phyloP scores from a whole-genome alignment of 768 basidiomycete species.

The Tubosaeta sp. region DNA sequence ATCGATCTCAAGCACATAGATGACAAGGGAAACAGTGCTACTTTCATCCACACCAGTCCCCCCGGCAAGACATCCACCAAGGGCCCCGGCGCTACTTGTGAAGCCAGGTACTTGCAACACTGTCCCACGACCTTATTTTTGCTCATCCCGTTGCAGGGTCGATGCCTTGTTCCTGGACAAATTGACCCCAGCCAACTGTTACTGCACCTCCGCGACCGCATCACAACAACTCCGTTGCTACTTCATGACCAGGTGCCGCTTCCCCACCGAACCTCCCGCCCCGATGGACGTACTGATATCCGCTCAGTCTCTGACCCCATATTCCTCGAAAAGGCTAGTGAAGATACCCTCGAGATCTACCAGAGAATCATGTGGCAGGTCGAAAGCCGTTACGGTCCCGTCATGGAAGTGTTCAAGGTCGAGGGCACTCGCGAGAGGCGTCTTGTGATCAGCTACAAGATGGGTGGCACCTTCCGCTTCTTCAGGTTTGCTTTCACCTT shows the following conservation, averaged over 20 bases:
- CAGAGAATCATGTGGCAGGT: slow-evolving; percentile 87
- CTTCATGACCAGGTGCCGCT: slow-evolving; percentile 88
- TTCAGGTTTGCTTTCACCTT: slow-evolving; percentile 51
- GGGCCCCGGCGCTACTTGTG: slow-evolving; percentile 89
- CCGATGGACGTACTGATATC: slow-evolving; percentile 75
- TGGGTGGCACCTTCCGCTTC: slow-evolving; percentile 83
- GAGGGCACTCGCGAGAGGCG: slow-evolving; percentile 89
- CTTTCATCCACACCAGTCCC: slow-evolving; percentile 88
- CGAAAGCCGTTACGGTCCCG: slow-evolving; percentile 80
- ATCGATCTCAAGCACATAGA: slow-evolving; percentile 96
- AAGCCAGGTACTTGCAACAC: slow-evolving; percentile 56
- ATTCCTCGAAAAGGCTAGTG: slow-evolving; percentile 90
- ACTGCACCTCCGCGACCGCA: slow-evolving; percentile 82
- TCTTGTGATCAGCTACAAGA: slow-evolving; percentile 95
- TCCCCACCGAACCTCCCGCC: slow-evolving; percentile 51
- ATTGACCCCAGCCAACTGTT: slow-evolving; percentile 71
- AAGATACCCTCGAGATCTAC: slow-evolving; percentile 92
- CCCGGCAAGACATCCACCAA: slow-evolving; percentile 79
- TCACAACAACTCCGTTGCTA: slow-evolving; percentile 96
- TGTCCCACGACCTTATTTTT: background rate
- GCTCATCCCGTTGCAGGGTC: slow-evolving; percentile 52
- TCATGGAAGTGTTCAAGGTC: slow-evolving; percentile 94
- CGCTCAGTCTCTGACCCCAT: slow-evolving; percentile 79
- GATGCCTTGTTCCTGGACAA: slow-evolving; percentile 88
- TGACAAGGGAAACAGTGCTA: slow-evolving; percentile 74